Conservation (phyloP, 2,329 filamentous ascomycete genomes). For the Parasarocladium wereldwijsianum region DNA sequence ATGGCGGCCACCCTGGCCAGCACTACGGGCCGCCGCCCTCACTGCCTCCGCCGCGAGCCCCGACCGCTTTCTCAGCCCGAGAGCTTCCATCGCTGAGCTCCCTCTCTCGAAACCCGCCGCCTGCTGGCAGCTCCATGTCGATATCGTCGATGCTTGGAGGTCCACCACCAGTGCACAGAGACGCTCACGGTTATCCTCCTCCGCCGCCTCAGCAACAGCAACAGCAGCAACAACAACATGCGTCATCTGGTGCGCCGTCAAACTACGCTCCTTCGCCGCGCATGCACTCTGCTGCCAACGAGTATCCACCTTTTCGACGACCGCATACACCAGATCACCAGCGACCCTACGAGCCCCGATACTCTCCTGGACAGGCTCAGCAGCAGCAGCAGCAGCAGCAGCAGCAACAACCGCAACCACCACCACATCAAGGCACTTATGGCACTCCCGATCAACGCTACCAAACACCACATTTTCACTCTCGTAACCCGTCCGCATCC, state of each 20-base stretch:
- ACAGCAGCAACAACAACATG: too few species aligned
- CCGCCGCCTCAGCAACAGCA: conserved; percentile 20
- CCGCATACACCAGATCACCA: conserved; percentile 62
- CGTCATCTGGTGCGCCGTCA: too few species aligned
- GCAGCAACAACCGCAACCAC: too few species aligned
- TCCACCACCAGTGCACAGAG: conserved; percentile 21
- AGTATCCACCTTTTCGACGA: conserved; percentile 48
- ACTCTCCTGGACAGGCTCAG: conserved; percentile 2
- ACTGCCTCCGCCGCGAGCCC: conserved; percentile 25
- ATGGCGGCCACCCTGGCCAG: conserved; percentile 15
- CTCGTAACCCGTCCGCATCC: conserved; percentile 31
- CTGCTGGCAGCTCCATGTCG: conserved; percentile 40
- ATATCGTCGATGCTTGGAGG: conserved; percentile 46
- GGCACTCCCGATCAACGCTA: conserved; percentile 44
- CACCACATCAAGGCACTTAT: conserved; percentile 34
- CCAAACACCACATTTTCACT: conserved; percentile 43
- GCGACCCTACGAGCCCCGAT: conserved; percentile 34
- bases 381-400: too few species aligned
- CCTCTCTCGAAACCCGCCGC: conserved; percentile 29
- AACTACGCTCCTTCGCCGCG: conserved; percentile 37
- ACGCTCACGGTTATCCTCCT: conserved; percentile 27
- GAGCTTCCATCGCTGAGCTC: conserved; percentile 36
- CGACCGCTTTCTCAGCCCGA: conserved; percentile 32
- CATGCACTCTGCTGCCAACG: conserved; percentile 37
- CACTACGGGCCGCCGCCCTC: conserved; percentile 29